Conservation (phyloP, 768 basidiomycete genomes). For the Lactarius deliciosus region DNA sequence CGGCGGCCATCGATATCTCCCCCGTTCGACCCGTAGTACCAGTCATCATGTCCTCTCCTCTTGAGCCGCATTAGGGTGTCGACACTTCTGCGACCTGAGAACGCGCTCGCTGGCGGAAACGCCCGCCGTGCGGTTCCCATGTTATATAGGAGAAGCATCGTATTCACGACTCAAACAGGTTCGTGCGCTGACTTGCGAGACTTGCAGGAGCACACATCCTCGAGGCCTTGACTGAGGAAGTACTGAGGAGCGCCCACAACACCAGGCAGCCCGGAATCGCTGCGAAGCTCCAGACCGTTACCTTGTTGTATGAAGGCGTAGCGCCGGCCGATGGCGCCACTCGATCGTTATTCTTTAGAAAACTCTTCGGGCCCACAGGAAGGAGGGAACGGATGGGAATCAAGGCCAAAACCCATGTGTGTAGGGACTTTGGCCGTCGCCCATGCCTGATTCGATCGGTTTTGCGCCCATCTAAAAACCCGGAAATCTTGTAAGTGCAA, state of each 20-base stretch:
- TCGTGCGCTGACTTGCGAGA: background rate
- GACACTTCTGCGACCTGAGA: background rate
- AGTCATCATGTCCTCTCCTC: background rate
- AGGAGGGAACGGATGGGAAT: background rate
- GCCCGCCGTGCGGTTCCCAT: too few species aligned
- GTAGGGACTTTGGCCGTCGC: background rate
- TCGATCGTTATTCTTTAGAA: background rate
- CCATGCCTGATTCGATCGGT: background rate
- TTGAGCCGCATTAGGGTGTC: background rate
- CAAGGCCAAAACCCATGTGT: too few species aligned
- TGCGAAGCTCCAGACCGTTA: background rate
- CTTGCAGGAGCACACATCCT: background rate
- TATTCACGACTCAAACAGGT: background rate
- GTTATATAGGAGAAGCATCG: too few species aligned
- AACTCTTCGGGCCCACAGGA: background rate
- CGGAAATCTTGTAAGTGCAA: background rate
- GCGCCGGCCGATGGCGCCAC: background rate
- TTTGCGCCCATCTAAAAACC: background rate
- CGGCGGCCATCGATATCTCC: background rate
- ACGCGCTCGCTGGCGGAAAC: background rate
- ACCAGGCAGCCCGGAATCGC: background rate
- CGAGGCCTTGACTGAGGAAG: background rate
- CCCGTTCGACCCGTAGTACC: background rate
- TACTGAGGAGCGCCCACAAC: too few species aligned
- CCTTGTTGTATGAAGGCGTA: background rate